Base-by-base conservation (phyloP, 1,284 basidiomycete species). In the Ustilago lituana region DNA sequence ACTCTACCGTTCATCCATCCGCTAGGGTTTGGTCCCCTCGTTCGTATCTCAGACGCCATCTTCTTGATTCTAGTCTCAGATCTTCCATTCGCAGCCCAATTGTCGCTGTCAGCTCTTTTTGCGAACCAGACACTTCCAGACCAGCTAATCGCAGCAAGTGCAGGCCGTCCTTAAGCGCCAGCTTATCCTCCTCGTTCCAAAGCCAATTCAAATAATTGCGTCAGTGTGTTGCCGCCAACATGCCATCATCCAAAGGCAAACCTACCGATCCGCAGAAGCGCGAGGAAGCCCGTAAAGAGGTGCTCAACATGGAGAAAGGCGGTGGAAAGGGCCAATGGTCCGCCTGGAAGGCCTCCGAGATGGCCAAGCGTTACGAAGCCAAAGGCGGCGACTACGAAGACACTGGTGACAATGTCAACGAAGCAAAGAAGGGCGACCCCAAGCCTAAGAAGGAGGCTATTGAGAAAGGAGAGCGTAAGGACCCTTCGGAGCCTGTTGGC, bases 201-300 rank as follows among this genome's bases (percentile, higher is more conserved):
- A n/a, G n/a, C n/a, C n/a, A n/a, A n/a, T n/a, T n/a, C n/a, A n/a
- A n/a, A n/a, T n/a, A n/a, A n/a, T n/a, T n/a, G 27, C 27, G 6
- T 29, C 12, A 29, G 27, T 29, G 7, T 12, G 12, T 29, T n/a
- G 11, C 32, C 2, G 15, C 23, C 24, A 48, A 19, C 17, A 84
- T 84, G 83, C 74, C 79, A 40, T 83, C 82, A 17, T 83, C 82
- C 23, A 84, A 84, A 72, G 84, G 84, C 70, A 84, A 84, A 71
- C 83, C 83, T 1, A 84, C 83, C 19, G 82, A 84, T 52, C 82
- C 82, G 19, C 76, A 84, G 74, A 74, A 83, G 48, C 70, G 82
- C 46, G 83, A 84, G 57, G 71, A 84, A 69, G 78, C 83, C 47
- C 82, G 82, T 51, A 82, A 84, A 73, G 68, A 71, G 58, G 68